Evolutionary conservation across 441 rosid species (phyloP).

Genomic region (Syzygium malaccense): DNA sequence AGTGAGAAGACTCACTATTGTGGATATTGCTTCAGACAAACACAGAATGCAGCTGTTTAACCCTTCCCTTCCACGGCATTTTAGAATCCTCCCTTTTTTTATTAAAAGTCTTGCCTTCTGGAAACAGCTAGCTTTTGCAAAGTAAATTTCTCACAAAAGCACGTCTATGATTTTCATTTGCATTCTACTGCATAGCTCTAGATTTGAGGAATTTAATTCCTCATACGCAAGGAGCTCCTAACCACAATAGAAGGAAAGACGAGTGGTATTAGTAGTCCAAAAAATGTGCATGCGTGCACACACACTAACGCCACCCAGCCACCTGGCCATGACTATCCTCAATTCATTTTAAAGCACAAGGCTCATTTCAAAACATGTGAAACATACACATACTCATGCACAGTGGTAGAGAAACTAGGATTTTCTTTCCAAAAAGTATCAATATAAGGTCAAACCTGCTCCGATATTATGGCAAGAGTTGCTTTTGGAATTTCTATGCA

Average conservation of each 20-base stretch:
- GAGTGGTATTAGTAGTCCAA: background rate
- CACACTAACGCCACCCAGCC: background rate
- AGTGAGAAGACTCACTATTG: constrained; percentile 34
- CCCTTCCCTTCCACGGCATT: constrained; percentile 46
- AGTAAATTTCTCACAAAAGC: constrained; percentile 49
- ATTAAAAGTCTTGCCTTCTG: constrained; percentile 60
- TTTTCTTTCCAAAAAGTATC: background rate
- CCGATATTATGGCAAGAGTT: constrained; percentile 48
- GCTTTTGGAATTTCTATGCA: constrained; percentile 32
- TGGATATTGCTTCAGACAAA: constrained; percentile 63
- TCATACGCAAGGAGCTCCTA: constrained; percentile 83
- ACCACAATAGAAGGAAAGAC: constrained; percentile 1
- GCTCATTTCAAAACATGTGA: background rate
- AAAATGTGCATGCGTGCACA: too few species aligned
- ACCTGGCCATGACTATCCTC: background rate
- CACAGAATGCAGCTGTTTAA: constrained; percentile 44
- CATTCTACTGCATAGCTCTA: constrained; percentile 48
- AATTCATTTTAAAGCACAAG: background rate
- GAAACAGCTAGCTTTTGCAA: constrained; percentile 22
- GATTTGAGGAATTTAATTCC: constrained; percentile 32
- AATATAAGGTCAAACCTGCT: constrained; percentile 61
- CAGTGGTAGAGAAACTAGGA: background rate
- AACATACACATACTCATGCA: background rate
- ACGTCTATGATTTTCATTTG: constrained; percentile 41
- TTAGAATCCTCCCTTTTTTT: constrained; percentile 47